Conservation (phyloP, 2,329 filamentous ascomycete species). For the Trichoderma brevicompactum region DNA sequence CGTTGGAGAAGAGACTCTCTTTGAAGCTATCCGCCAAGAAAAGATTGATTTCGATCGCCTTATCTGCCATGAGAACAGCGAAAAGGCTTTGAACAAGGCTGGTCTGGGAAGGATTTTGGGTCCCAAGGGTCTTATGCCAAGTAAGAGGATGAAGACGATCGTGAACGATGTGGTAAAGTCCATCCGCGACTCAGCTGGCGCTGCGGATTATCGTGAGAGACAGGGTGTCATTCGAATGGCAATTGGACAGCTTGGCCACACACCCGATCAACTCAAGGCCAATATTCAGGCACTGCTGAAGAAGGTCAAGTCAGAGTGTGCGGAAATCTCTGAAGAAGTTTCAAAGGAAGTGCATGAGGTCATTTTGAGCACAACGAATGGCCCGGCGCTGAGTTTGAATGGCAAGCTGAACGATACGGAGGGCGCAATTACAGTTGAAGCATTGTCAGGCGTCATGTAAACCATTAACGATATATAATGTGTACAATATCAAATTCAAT, state of each 20-base stretch:
- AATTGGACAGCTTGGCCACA: slow-evolving; percentile 89
- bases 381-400: slow-evolving; percentile 84
- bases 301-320: slow-evolving; percentile 77
- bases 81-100: slow-evolving; percentile 80
- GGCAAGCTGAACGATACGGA: slow-evolving; percentile 72
- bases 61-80: slow-evolving; percentile 80
- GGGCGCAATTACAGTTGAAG: slow-evolving; percentile 57
- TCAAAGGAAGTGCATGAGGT: slow-evolving; percentile 59
- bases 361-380: slow-evolving; percentile 85
- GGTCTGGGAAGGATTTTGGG: slow-evolving; percentile 80
- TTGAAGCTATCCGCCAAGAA: slow-evolving; percentile 74
- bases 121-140: slow-evolving; percentile 92
- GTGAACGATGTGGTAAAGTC: slow-evolving; percentile 76
- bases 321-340: slow-evolving; percentile 63
- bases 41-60: slow-evolving; percentile 86
- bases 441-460: slow-evolving; percentile 61
- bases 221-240: slow-evolving; percentile 83
- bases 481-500: slow-evolving; percentile 47
- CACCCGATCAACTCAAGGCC: slow-evolving; percentile 79
- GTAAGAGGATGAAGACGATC: slow-evolving; percentile 83
- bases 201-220: slow-evolving; percentile 84
- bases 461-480: slow-evolving; percentile 36
- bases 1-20: slow-evolving; percentile 84
- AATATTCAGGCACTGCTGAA: slow-evolving; percentile 82
- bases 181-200: slow-evolving; percentile 82